Evolutionary conservation across 169 alveolate species (phyloP).

Genomic region (Plasmodium billcollinsi): DNA sequence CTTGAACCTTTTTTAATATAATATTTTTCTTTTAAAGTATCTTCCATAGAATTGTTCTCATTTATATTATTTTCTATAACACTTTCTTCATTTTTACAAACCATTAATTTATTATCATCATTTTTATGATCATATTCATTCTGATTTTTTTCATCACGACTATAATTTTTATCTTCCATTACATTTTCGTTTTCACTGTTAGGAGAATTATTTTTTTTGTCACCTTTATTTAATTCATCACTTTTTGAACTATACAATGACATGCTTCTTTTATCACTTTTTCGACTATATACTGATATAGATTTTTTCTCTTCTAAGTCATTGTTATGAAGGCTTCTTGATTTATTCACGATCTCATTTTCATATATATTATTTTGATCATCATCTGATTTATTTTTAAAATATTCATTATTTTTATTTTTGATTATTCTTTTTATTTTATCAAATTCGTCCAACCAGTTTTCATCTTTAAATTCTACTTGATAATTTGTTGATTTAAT

Average conservation of each 20-base stretch:
- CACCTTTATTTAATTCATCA: background rate
- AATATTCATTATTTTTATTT: background rate
- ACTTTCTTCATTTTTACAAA: slow-evolving; percentile 9
- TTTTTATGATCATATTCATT: background rate
- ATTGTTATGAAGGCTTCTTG: background rate
- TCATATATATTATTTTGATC: background rate
- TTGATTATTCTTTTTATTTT: slow-evolving; percentile 26
- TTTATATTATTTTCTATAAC: background rate
- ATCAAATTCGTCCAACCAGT: slow-evolving; percentile 34
- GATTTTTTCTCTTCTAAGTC: background rate
- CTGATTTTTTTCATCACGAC: background rate
- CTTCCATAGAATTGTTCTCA: background rate
- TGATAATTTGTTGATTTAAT: slow-evolving; percentile 78
- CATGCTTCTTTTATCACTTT: background rate
- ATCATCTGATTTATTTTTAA: background rate
- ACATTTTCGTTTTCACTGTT: background rate
- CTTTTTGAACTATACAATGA: background rate
- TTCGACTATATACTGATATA: background rate
- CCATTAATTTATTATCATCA: background rate
- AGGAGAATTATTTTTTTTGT: background rate
- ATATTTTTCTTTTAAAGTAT: background rate
- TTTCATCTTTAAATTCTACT: slow-evolving; percentile 51
- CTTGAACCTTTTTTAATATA: background rate
- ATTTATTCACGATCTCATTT: background rate
- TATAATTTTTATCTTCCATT: background rate